Evolutionary conservation across 2,329 filamentous ascomycete genomes (phyloP).

Genomic region (Erysiphe pulchra): DNA sequence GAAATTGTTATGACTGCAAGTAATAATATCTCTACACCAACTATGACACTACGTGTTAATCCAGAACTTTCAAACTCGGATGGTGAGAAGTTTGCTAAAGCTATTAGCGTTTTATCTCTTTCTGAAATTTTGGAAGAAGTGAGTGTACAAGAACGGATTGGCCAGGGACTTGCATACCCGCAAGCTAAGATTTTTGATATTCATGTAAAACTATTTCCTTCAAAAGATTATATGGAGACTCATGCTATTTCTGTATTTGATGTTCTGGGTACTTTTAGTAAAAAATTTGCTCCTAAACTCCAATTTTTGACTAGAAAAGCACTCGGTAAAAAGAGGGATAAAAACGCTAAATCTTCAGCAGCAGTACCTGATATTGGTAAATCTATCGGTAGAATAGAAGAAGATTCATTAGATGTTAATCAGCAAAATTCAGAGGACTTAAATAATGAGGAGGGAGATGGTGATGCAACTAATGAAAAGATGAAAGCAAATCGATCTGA

Average conservation of each 20-base stretch:
- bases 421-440: slow-evolving; percentile 21
- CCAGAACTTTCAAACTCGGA: slow-evolving; percentile 42
- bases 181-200: slow-evolving; percentile 72
- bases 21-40: slow-evolving; percentile 65
- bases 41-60: slow-evolving; percentile 63
- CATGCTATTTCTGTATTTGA: slow-evolving; percentile 64
- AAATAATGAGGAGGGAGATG: slow-evolving; percentile 43
- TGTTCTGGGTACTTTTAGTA: slow-evolving; percentile 57
- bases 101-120: slow-evolving; percentile 64
- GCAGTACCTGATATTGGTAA: slow-evolving; percentile 55
- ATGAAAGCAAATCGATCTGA: slow-evolving; percentile 51
- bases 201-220: slow-evolving; percentile 58
- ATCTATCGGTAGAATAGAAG: slow-evolving; percentile 28
- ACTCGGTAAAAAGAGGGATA: slow-evolving; percentile 55
- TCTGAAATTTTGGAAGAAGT: slow-evolving; percentile 65
- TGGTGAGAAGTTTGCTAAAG: slow-evolving; percentile 65
- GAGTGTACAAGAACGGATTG: slow-evolving; percentile 54
- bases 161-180: slow-evolving; percentile 37
- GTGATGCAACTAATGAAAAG: slow-evolving; percentile 52
- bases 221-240: slow-evolving; percentile 56
- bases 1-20: slow-evolving; percentile 98
- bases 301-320: slow-evolving; percentile 48
- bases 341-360: slow-evolving; percentile 31
- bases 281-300: slow-evolving; percentile 48
- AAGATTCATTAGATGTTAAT: slow-evolving; percentile 18